Percentiles rank a stretch among this genome's conserved stretches.
These are phyloP conservation scores for Sorghum bicolor DNA, from an alignment of 176 grass and related monocot genomes.

Conservation along the genomic window DNA sequence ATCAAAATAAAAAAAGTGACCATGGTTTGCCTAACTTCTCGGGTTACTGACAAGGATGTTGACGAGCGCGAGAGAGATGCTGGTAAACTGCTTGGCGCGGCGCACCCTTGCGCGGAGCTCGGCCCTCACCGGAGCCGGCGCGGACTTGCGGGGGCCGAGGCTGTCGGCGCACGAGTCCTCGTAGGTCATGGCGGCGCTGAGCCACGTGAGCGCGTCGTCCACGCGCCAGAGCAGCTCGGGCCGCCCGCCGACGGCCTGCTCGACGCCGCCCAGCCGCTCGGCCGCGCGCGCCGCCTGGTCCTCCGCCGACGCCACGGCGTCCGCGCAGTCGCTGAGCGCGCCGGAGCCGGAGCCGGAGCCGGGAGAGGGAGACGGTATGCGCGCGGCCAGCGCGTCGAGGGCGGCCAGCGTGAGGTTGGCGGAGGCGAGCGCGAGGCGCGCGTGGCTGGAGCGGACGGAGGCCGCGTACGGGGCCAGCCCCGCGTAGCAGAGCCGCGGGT, in stretches of 20 bases:
- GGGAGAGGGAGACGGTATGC: neutral
- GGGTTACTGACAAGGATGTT: neutral
- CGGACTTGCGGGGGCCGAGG: neutral
- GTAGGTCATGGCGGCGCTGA: constrained; percentile 27
- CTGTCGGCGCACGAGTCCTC: neutral
- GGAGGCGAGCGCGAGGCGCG: constrained; percentile 14
- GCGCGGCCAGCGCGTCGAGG: neutral
- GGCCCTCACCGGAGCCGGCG: constrained; percentile 8
- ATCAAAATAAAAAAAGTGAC: no score
- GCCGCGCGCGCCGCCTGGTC: neutral
- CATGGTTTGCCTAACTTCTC: neutral
- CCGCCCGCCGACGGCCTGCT: neutral
- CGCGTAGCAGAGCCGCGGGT: constrained; percentile 11
- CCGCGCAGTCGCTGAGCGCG: neutral
- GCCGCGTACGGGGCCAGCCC: constrained; percentile 6
- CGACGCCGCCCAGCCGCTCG: neutral
- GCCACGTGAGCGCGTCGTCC: neutral
- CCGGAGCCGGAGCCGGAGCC: neutral
- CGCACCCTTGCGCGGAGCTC: neutral
- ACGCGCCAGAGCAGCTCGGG: neutral
- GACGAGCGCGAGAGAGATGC: constrained; percentile 15
- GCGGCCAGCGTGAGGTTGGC: constrained; percentile 11
- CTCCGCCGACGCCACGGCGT: neutral
- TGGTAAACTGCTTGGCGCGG: constrained; percentile 5
- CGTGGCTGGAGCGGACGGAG: constrained; percentile 1